phyloP scores from a whole-genome alignment of 192 early-diverging fungal species.

The Podila verticillata region DNA sequence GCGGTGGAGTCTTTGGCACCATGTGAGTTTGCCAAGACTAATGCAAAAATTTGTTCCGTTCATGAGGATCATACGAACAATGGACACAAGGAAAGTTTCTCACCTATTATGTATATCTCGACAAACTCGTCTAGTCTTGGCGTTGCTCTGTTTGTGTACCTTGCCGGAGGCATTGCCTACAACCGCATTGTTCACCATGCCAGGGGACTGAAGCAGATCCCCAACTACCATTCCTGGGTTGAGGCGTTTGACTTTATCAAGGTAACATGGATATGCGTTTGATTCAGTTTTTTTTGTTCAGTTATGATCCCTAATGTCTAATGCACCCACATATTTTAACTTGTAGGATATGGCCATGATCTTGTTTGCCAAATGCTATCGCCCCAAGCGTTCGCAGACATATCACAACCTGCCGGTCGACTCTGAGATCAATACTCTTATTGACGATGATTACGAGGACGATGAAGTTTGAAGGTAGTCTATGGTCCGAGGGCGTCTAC shows the following conservation, averaged over 20 bases:
- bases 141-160: slow-evolving; percentile 46
- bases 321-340: background rate
- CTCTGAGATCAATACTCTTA: slow-evolving; percentile 51
- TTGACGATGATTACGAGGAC: slow-evolving; percentile 50
- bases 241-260: slow-evolving; percentile 53
- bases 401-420: slow-evolving; percentile 50
- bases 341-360: slow-evolving; percentile 34
- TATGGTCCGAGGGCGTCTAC: too few relatives aligned
- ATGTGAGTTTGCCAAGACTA: slow-evolving; percentile 28
- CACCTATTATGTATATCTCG: background rate
- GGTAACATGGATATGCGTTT: slow-evolving; percentile 12
- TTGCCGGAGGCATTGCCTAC: slow-evolving; percentile 51
- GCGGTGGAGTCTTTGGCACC: slow-evolving; percentile 44
- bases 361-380: slow-evolving; percentile 42
- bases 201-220: slow-evolving; percentile 48
- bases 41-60: background rate
- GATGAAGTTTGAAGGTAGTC: slow-evolving; percentile 29
- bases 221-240: slow-evolving; percentile 52
- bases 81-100: background rate
- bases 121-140: slow-evolving; percentile 24
- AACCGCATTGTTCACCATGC: slow-evolving; percentile 53
- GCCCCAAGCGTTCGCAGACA: slow-evolving; percentile 47
- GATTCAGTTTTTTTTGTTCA: background rate
- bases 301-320: background rate
- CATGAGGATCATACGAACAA: background rate